Evolutionary conservation across 2,329 filamentous ascomycete species (phyloP).

Genomic region (Chaetomiaceae sp.): DNA sequence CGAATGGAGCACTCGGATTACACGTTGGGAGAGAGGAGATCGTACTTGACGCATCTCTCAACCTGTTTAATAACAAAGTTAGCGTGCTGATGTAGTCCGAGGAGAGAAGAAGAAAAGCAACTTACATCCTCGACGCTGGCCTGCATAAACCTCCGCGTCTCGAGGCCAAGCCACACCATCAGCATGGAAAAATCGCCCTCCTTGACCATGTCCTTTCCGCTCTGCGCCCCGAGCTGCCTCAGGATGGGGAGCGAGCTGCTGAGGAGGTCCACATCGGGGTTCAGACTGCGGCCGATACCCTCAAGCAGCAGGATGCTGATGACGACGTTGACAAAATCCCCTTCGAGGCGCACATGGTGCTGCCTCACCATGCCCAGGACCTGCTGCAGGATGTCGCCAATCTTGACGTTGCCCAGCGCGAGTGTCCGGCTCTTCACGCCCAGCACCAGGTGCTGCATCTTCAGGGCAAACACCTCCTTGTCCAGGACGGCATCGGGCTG

Average conservation of each 20-base stretch:
- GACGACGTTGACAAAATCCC: constrained; percentile 97
- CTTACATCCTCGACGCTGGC: constrained; percentile 82
- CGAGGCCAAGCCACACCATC: constrained; percentile 84
- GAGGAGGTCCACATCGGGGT: constrained; percentile 84
- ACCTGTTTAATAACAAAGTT: constrained; percentile 46
- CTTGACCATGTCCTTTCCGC: constrained; percentile 64
- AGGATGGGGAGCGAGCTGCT: constrained; percentile 83
- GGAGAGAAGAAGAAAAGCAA: constrained; percentile 20
- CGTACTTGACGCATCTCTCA: constrained; percentile 86
- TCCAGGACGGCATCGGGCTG: constrained; percentile 89
- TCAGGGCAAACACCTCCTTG: constrained; percentile 83
- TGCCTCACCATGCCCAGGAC: constrained; percentile 86
- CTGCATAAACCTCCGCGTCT: constrained; percentile 83
- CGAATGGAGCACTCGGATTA: constrained; percentile 34
- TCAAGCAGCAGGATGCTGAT: constrained; percentile 90
- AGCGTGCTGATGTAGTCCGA: neutral
- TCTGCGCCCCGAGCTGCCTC: constrained; percentile 76
- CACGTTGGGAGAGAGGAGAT: constrained; percentile 82
- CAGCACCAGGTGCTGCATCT: constrained; percentile 94
- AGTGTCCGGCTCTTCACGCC: constrained; percentile 87
- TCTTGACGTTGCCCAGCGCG: constrained; percentile 89
- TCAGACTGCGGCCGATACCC: constrained; percentile 82
- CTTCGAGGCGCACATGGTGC: constrained; percentile 91
- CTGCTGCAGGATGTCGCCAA: constrained; percentile 88
- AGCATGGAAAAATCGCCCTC: constrained; percentile 79